phyloP scores from a whole-genome alignment of 2,329 filamentous ascomycete species.

The Emergomyces orientalis region DNA sequence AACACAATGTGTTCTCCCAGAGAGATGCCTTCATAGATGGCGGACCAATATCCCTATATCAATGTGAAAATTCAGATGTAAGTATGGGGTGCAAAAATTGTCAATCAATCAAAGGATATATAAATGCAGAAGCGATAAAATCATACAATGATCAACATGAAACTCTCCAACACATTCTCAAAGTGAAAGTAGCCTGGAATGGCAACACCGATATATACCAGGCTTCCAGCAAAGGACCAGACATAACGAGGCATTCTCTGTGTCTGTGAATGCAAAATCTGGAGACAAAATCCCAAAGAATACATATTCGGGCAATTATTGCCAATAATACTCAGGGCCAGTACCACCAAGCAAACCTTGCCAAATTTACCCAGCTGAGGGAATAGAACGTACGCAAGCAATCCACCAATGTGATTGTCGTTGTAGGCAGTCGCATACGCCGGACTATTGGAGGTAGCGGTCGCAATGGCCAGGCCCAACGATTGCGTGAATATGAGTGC shows the following conservation, averaged over 20 bases:
- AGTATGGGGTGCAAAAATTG: background rate
- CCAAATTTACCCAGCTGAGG: constrained; percentile 55
- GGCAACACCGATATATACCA: constrained; percentile 57
- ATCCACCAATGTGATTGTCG: constrained; percentile 53
- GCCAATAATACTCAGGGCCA: constrained; percentile 58
- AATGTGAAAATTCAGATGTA: background rate
- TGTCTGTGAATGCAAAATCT: constrained; percentile 52
- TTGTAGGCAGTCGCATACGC: constrained; percentile 48
- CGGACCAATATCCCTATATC: constrained; percentile 54
- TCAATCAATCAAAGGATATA: background rate
- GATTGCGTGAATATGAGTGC: constrained; percentile 66
- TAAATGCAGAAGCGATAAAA: background rate
- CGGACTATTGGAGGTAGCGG: constrained; percentile 52
- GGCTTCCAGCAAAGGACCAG: constrained; percentile 55
- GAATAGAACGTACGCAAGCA: constrained; percentile 57
- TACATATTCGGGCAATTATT: constrained; percentile 68
- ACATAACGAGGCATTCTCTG: constrained; percentile 57
- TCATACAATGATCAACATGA: constrained; percentile 52
- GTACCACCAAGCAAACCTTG: constrained; percentile 59
- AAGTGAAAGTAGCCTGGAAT: constrained; percentile 62
- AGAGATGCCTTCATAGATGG: constrained; percentile 60
- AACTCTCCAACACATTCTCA: constrained; percentile 56
- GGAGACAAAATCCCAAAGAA: constrained; percentile 57
- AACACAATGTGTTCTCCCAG: constrained; percentile 61
- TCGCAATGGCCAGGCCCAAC: constrained; percentile 61